These are phyloP conservation scores for Xylaria sp. DNA, from an alignment of 2,329 filamentous ascomycete genomes.

Conservation along the genomic window DNA sequence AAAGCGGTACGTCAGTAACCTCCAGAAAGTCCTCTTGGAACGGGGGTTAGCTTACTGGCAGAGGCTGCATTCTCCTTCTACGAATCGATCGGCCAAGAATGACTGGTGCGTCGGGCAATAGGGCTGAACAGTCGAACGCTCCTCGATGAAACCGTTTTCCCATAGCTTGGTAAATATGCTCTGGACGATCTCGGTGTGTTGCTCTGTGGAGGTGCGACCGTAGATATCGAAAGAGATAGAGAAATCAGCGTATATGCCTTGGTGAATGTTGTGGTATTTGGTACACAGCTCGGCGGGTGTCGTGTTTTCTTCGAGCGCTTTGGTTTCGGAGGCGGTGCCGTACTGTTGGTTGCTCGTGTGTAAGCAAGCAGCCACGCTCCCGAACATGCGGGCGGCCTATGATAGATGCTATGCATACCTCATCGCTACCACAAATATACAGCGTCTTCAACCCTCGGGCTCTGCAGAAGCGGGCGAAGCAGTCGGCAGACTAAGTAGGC, in stretches of 20 bases:
- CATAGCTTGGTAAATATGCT: conserved; percentile 87
- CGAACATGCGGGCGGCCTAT: neutral
- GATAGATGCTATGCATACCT: conserved; percentile 45
- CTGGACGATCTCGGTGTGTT: conserved; percentile 92
- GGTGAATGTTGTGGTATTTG: conserved; percentile 90
- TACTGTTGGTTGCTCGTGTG: conserved; percentile 54
- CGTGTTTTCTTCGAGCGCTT: conserved; percentile 85
- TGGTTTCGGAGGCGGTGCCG: conserved; percentile 94
- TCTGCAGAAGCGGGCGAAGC: conserved; percentile 82
- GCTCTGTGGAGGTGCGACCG: conserved; percentile 84
- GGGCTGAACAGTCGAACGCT: conserved; percentile 85
- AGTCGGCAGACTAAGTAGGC: conserved; percentile 67
- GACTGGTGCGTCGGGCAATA: conserved; percentile 81
- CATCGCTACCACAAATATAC: conserved; percentile 87
- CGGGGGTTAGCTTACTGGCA: conserved; percentile 60
- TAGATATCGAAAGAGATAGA: conserved; percentile 94
- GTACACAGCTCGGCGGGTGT: conserved; percentile 85
- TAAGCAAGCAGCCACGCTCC: neutral
- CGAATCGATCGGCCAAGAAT: conserved; percentile 83
- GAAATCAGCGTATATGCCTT: conserved; percentile 95
- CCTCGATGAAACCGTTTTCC: conserved; percentile 85
- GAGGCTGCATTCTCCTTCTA: conserved; percentile 43
- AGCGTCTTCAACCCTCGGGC: conserved; percentile 79
- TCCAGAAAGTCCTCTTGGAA: neutral
- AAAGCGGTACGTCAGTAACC: neutral